Conservation (phyloP, 768 basidiomycete species). For the Paxillus rubicundulus region DNA sequence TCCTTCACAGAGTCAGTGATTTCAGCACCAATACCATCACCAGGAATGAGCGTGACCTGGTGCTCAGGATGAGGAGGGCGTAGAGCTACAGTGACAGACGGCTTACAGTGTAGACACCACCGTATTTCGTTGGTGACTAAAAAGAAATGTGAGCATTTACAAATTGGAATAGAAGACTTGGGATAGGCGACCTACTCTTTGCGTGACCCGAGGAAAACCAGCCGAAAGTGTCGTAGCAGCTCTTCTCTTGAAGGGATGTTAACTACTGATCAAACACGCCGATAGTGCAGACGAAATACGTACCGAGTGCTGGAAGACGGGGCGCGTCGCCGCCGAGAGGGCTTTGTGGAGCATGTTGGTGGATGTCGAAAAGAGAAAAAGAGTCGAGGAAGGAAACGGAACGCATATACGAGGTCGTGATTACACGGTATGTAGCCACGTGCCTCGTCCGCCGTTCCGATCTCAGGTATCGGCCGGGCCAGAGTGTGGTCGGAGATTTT, state of each 20-base stretch:
- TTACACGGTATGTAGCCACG: slow-evolving; percentile 11
- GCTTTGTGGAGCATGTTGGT: slow-evolving; percentile 63
- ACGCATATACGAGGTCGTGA: neutral
- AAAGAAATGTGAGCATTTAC: slow-evolving; percentile 8
- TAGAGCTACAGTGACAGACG: slow-evolving; percentile 6
- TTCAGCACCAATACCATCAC: slow-evolving; percentile 96
- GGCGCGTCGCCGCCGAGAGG: slow-evolving; percentile 54
- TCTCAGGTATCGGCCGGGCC: too few species aligned
- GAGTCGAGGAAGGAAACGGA: slow-evolving; percentile 35
- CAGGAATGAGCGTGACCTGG: slow-evolving; percentile 95
- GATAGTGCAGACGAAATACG: slow-evolving; percentile 23
- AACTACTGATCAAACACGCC: neutral
- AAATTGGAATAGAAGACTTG: neutral
- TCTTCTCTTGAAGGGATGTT: slow-evolving; percentile 41
- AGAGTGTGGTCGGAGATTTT: too few species aligned
- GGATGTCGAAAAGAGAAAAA: slow-evolving; percentile 20
- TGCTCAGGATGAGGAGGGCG: slow-evolving; percentile 21
- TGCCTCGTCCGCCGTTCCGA: neutral
- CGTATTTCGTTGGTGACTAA: slow-evolving; percentile 87
- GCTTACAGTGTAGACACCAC: slow-evolving; percentile 85
- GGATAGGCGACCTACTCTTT: slow-evolving; percentile 51
- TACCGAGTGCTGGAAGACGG: slow-evolving; percentile 52
- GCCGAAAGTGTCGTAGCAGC: slow-evolving; percentile 75
- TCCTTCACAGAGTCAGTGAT: slow-evolving; percentile 99
- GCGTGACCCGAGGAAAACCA: slow-evolving; percentile 72